Evolutionary conservation across 306 rosid species (phyloP).

Genomic region (Sicyos baderoa): DNA sequence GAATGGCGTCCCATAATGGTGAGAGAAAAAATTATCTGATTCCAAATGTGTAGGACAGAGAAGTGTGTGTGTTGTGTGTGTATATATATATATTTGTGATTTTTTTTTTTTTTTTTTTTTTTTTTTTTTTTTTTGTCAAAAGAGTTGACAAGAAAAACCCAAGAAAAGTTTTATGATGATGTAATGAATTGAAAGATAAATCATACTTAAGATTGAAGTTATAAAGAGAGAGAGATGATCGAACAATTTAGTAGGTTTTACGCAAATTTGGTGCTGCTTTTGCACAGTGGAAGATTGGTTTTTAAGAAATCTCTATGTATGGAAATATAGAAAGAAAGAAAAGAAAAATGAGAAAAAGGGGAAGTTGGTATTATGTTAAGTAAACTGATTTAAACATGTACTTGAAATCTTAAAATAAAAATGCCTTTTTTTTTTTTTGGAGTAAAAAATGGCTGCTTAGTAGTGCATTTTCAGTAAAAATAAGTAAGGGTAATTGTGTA

Average conservation of each 20-base stretch:
- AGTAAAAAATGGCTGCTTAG: too few species aligned
- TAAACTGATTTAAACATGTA: conserved; percentile 23
- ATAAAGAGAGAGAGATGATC: conserved; percentile 42
- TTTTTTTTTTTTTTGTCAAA: conserved; percentile 22
- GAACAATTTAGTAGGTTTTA: conserved; percentile 94
- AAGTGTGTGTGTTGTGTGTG: not conserved
- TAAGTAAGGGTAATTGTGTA: too few species aligned
- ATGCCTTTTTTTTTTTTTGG: too few species aligned
- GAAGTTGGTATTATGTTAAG: conserved; percentile 11
- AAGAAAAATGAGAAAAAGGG: not conserved
- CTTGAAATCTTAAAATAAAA: not conserved
- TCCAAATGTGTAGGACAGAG: conserved; percentile 17
- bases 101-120: not conserved
- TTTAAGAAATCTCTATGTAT: conserved; percentile 58
- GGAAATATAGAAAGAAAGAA: conserved; percentile 12
- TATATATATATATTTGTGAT: not conserved
- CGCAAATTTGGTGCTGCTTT: conserved; percentile 79
- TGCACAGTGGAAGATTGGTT: conserved; percentile 69
- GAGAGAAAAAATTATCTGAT: not conserved
- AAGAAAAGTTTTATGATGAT: conserved; percentile 40
- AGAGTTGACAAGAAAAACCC: not conserved
- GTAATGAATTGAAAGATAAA: conserved; percentile 40
- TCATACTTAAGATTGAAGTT: conserved; percentile 87
- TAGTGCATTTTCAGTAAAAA: too few species aligned
- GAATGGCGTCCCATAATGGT: conserved; percentile 86